Percentiles rank a stretch among this genome's conserved stretches.
Conservation (phyloP, 73 alveolate species). For the Durusdinium trenchii region DNA sequence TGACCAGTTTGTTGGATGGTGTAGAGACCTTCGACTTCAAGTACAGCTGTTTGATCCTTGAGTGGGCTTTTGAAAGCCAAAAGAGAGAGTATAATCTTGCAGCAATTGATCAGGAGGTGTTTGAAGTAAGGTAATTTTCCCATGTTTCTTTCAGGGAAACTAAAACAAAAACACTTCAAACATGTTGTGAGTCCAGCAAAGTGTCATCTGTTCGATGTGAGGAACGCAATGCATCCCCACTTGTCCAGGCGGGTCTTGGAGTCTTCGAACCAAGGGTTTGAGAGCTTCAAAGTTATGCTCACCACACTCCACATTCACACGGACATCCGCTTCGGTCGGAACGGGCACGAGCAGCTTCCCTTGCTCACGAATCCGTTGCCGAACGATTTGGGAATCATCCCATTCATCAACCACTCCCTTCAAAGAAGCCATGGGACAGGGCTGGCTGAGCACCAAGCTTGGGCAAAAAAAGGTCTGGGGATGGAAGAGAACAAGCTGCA, state of each 20-base stretch:
- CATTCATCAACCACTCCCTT: not conserved
- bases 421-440: not conserved
- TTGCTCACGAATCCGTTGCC: not conserved
- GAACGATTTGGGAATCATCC: not conserved
- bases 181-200: not conserved
- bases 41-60: conserved; percentile 6
- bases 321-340: too few species aligned
- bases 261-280: not conserved
- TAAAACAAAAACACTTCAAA: not conserved
- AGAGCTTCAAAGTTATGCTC: not conserved
- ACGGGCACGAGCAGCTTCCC: not conserved
- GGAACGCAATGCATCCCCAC: not conserved
- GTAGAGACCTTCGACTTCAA: not conserved
- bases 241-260: not conserved
- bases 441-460: not conserved
- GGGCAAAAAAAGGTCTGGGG: not conserved
- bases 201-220: not conserved
- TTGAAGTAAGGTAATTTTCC: not conserved
- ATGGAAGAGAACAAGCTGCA: not conserved
- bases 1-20: not conserved
- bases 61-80: not conserved
- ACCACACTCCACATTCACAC: not conserved
- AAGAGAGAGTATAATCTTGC: not conserved
- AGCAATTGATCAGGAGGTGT: not conserved
- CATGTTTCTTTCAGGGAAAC: not conserved